A percentile compares a stretch with the other conserved stretches of the same genome.
Conservation (phyloP, 768 basidiomycete genomes). For the Guyanaporus albipodus region DNA sequence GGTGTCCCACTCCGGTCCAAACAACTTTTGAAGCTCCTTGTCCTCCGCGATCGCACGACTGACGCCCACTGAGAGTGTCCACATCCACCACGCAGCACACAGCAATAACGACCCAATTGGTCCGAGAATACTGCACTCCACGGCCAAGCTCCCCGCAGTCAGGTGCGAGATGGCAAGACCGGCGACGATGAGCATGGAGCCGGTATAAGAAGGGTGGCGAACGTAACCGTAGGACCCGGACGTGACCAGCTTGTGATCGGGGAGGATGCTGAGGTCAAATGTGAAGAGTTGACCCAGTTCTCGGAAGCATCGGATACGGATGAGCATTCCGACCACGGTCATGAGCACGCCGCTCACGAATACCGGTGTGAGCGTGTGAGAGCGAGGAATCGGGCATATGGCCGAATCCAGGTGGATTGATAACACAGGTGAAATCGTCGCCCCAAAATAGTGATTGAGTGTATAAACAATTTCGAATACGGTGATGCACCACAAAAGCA, state of each 20-base stretch:
- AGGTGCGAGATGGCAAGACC: slow-evolving; percentile 46
- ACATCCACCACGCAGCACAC: slow-evolving; percentile 46
- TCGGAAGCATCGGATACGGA: slow-evolving; percentile 51
- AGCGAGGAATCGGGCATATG: slow-evolving; percentile 29
- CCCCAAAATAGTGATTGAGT: slow-evolving; percentile 27
- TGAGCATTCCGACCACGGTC: slow-evolving; percentile 41
- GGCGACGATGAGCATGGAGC: slow-evolving; percentile 46
- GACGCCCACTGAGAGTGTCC: slow-evolving; percentile 45
- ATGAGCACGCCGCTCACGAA: slow-evolving; percentile 45
- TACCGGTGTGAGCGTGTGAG: slow-evolving; percentile 35
- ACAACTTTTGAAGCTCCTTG: slow-evolving; percentile 42
- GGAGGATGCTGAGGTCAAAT: slow-evolving; percentile 54
- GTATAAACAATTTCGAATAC: slow-evolving; percentile 47
- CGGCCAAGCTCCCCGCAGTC: slow-evolving; percentile 44
- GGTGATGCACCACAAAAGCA: slow-evolving; percentile 48
- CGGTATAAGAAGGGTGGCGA: slow-evolving; percentile 54
- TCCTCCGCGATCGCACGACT: slow-evolving; percentile 52
- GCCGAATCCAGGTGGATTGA: slow-evolving; percentile 32
- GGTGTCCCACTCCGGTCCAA: slow-evolving; percentile 44
- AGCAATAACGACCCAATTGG: slow-evolving; percentile 30
- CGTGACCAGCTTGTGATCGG: slow-evolving; percentile 48
- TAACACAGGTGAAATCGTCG: slow-evolving; percentile 33
- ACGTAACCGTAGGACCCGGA: slow-evolving; percentile 48
- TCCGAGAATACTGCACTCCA: slow-evolving; percentile 35
- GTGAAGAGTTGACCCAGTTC: slow-evolving; percentile 54